Percentiles rank a stretch among this genome's conserved stretches.
These are phyloP conservation scores for Amanita jacksonii DNA, from an alignment of 768 basidiomycete species.

Conservation along the genomic window DNA sequence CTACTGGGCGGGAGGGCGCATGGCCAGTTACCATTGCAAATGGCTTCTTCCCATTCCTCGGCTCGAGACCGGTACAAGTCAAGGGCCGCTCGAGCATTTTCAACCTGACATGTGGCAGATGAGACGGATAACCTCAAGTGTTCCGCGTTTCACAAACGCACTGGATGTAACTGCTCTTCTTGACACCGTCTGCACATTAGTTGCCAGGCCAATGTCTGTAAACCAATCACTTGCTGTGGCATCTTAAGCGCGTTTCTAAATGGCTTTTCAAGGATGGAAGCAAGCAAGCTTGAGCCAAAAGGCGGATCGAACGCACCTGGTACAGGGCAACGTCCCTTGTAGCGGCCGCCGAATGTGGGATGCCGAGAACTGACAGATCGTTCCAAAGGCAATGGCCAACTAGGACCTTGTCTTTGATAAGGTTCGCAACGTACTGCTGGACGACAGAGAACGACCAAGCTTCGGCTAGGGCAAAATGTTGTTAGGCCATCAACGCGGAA, in stretches of 20 bases:
- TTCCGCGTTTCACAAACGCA: conserved; percentile 38
- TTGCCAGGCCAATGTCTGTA: conserved; percentile 75
- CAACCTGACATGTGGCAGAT: conserved; percentile 37
- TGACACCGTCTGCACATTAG: conserved; percentile 74
- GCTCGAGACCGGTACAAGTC: conserved; percentile 50
- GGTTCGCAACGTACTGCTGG: conserved; percentile 54
- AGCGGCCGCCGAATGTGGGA: conserved; percentile 67
- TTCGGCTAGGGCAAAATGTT: conserved; percentile 26
- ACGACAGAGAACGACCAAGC: conserved; percentile 50
- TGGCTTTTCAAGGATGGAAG: conserved; percentile 31
- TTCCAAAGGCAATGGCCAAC: conserved; percentile 77
- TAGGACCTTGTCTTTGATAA: conserved; percentile 61
- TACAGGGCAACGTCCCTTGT: conserved; percentile 80
- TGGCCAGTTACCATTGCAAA: conserved; percentile 62
- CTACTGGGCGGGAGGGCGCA: conserved; percentile 66
- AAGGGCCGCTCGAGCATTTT: conserved; percentile 60
- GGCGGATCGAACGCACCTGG: conserved; percentile 24
- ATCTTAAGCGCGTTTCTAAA: conserved; percentile 64
- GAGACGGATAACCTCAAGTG: no score
- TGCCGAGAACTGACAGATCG: conserved; percentile 70
- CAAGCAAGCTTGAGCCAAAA: neutral
- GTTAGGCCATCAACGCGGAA: conserved; percentile 1
- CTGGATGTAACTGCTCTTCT: conserved; percentile 63
- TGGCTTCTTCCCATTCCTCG: conserved; percentile 55
- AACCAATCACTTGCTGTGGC: conserved; percentile 58